Conservation (phyloP, 2,329 filamentous ascomycete genomes). For the Aspergillus sojae region DNA sequence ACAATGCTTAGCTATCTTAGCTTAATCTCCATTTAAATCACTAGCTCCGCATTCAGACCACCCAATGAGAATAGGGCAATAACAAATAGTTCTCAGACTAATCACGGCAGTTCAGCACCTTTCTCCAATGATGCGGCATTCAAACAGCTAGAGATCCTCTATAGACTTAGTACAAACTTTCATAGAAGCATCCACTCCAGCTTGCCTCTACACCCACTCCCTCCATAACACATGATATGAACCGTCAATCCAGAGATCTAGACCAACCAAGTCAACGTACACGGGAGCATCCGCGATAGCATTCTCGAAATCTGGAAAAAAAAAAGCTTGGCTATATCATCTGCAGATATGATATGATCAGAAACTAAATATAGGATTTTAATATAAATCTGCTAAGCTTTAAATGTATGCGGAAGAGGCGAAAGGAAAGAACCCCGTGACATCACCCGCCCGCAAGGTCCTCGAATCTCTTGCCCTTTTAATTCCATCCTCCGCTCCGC, state of each 20-base stretch:
- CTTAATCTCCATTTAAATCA: too few relatives aligned
- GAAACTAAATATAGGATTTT: too few relatives aligned
- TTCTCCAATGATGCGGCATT: background rate
- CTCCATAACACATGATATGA: too few relatives aligned
- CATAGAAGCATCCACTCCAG: too few relatives aligned
- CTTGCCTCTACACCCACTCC: too few relatives aligned
- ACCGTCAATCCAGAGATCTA: too few relatives aligned
- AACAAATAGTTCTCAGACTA: background rate
- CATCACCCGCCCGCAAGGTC: slow-evolving; percentile 5
- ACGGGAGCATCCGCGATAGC: too few relatives aligned
- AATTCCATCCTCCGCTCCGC: slow-evolving; percentile 1
- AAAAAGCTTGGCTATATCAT: background rate
- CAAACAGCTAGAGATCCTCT: too few relatives aligned
- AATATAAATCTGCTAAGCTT: background rate
- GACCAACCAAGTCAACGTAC: too few relatives aligned
- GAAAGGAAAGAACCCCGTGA: background rate
- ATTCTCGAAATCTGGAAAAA: too few relatives aligned
- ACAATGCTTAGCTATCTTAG: too few relatives aligned
- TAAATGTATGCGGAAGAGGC: background rate
- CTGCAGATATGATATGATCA: background rate
- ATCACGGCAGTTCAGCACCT: background rate
- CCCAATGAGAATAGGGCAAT: background rate
- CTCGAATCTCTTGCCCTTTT: background rate
- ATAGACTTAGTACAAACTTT: too few relatives aligned
- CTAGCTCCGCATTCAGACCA: background rate